Evolutionary conservation across 2,329 filamentous ascomycete genomes (phyloP), one percentile per base, ranked within the genome.

Genomic region (Stemphylium vesicarium): DNA sequence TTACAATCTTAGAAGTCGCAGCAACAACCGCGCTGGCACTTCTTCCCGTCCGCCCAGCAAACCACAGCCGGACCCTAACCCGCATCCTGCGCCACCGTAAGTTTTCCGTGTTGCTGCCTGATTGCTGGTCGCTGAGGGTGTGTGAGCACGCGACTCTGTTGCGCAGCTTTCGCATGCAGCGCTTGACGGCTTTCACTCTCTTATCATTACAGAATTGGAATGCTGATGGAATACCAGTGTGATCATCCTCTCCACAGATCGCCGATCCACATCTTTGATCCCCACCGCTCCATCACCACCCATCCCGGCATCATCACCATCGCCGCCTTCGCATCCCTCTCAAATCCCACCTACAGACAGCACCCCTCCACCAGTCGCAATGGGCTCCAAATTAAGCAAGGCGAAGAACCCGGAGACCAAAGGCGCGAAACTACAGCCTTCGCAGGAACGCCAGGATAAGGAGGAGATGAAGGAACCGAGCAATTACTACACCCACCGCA

Each of bases 391-490:
- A 50, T 50, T 62, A 31, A 65, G 59, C 53, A 70, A 71, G 46
- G 45, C 68, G 56, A 29, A 32, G 59, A 6, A 44, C 57, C 7
- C 37, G 56, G 10, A 43, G 55, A 18, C 64, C 63, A 56, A 56
- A 12, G 44, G 55, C 18, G 65, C 63, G 55, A 69, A 69, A 45
- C 53, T 70, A n/a, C 65, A 71, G 49, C 63, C 65, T 7, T 61
- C 60, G n/a, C 50, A 52, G 18, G 49, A 65, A 4, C 66, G 64
- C 36, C 55, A 60, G 13, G 71, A 74, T 42, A 74, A 72, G 35
- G 70, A 55, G n/a, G 62, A 74, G 43, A 71, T 74, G 70, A 68
- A 71, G 54, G 71, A 74, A 36, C 71, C 71, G 2, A 42, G 52
- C 11, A 73, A 73, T 33, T 74, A 74, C 58, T 74, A 74, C 56